Evolutionary conservation across 2,329 filamentous ascomycete species (phyloP).

Genomic region (Neonectria coccinea): DNA sequence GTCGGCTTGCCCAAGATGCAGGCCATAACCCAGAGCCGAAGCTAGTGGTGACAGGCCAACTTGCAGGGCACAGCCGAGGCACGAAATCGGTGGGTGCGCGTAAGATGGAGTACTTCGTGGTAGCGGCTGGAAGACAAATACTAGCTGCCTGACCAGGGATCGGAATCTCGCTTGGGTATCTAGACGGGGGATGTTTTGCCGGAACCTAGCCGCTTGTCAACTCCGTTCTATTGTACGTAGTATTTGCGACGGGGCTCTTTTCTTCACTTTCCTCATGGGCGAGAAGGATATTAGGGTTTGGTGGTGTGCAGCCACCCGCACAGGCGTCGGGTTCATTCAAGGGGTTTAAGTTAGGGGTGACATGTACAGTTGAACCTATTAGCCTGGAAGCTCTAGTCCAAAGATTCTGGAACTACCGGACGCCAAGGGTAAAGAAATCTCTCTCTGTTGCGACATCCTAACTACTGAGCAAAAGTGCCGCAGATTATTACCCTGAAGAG

Average conservation of each 20-base stretch:
- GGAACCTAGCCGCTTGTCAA: not conserved
- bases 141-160: conserved; percentile 3
- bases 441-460: too few species aligned
- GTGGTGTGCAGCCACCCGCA: conserved; percentile 37
- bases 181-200: not conserved
- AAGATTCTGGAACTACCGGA: not conserved
- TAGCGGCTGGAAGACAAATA: not conserved
- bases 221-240: not conserved
- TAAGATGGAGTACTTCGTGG: conserved; percentile 15
- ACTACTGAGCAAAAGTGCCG: not conserved
- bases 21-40: conserved; percentile 16
- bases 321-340: conserved; percentile 11
- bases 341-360: conserved; percentile 16
- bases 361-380: not conserved
- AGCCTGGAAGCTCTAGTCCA: not conserved
- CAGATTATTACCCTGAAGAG: conserved; percentile 4
- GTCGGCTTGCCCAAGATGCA: not conserved
- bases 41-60: not conserved
- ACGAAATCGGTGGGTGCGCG: not conserved
- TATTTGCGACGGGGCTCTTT: not conserved
- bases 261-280: not conserved
- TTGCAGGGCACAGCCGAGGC: conserved; percentile 13
- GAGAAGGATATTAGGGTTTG: conserved; percentile 31
- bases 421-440: not conserved
- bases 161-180: conserved; percentile 14